These are phyloP conservation scores for Groenewaldozyma auringiensis DNA, from an alignment of 1,139 yeast genomes.

Conservation along the genomic window DNA sequence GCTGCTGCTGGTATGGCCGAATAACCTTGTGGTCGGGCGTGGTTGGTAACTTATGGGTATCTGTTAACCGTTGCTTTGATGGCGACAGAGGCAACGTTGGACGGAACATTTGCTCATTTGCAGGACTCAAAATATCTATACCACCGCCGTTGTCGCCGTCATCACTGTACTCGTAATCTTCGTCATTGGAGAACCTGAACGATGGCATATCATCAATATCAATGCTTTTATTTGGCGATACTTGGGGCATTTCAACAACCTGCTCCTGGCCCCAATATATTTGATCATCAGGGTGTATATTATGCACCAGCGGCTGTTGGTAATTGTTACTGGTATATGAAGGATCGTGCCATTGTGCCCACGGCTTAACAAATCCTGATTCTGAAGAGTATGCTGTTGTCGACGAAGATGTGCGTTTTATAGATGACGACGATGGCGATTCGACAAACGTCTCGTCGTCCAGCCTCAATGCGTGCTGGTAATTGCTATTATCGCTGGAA, in stretches of 20 bases:
- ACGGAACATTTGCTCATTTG: slow-evolving; percentile 10
- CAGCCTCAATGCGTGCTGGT: slow-evolving; percentile 1
- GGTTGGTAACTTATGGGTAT: neutral
- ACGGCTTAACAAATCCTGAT: slow-evolving; percentile 2
- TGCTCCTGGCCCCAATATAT: slow-evolving; percentile 8
- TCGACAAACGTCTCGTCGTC: slow-evolving; percentile 3
- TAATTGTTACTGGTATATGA: neutral
- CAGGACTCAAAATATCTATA: slow-evolving; percentile 6
- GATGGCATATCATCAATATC: neutral
- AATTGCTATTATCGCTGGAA: neutral
- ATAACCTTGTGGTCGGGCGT: neutral
- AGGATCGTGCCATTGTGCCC: neutral
- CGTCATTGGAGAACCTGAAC: slow-evolving; percentile 5
- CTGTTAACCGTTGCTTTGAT: neutral
- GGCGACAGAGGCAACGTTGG: neutral
- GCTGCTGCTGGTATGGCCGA: neutral
- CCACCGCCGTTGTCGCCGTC: slow-evolving; percentile 3
- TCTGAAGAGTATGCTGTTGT: slow-evolving; percentile 13
- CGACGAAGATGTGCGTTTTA: slow-evolving; percentile 11
- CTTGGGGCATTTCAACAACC: slow-evolving; percentile 12
- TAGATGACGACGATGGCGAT: slow-evolving; percentile 7
- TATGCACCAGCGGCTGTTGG: neutral
- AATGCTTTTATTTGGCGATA: slow-evolving; percentile 9
- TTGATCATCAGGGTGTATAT: slow-evolving; percentile 9
- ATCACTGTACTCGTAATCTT: slow-evolving; percentile 7